Evolutionary conservation across 2,329 filamentous ascomycete species (phyloP), one percentile per base, ranked within the genome.

Genomic region (Diaporthe eres): DNA sequence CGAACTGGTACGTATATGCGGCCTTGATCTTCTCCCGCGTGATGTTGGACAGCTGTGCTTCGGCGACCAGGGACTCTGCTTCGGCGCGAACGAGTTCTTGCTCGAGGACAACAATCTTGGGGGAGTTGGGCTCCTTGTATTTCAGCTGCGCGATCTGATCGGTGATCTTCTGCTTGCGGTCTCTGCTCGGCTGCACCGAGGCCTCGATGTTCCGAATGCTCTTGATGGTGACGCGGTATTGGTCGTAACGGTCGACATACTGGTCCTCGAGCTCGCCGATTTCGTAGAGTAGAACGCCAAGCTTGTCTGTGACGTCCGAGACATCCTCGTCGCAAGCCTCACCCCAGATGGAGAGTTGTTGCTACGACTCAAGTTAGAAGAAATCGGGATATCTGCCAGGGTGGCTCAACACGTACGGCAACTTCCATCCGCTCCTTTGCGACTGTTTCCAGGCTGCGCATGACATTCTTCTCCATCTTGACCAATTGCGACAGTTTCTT

Each of bases 381-480:
- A 2, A n/a, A 57, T 39, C 42, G 28, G 34, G 22, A n/a, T 28
- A 34, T 19, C 12, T 17, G 8, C 8, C n/a, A 19, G 39, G 19
- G 7, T 19, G 22, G 17, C 10, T 39, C 3, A 13, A 28, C 6
- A 53, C 95, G 82, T 94, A 98, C 95, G 82, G 97, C 97, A 79
- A 98, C 96, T 82, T 98, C 97, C 95, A 98, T 98, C 81, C 97
- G 93, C 89, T 99, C 97, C 82, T 95, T 93, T 61, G 95, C 95
- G 72, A 98, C 97, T 68, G 95, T 90, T 85, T 99, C 97, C 90
- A 98, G 93, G 84, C 95, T 98, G 85, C 97, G 95, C 97, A 99
- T 99, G 75, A 98, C 95, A 84, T 99, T 98, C 92, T 99, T 99
- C 88, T 99, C 97, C 97, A 99, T 99, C 92, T 99, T 99, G 78